These are phyloP conservation scores for Dioscorea alata DNA, from an alignment of 106 monocot genomes.

Conservation along the genomic window DNA sequence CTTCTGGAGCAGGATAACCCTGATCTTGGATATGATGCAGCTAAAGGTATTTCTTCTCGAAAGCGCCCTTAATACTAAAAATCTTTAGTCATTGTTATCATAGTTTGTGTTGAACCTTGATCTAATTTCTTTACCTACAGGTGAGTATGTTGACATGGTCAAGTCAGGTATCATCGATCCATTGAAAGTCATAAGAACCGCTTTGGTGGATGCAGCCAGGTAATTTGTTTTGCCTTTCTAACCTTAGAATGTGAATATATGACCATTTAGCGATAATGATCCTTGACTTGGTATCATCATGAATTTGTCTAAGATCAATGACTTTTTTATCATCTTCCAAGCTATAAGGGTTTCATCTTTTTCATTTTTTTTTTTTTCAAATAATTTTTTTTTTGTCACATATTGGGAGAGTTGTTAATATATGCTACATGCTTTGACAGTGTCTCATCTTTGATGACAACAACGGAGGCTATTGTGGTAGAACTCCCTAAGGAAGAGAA, in stretches of 20 bases:
- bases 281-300: not conserved
- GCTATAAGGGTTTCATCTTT: too few relatives aligned
- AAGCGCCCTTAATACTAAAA: too few relatives aligned
- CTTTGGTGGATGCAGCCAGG: conserved; percentile 79
- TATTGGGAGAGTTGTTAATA: not conserved
- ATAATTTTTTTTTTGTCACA: too few relatives aligned
- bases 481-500: conserved; percentile 66
- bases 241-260: too few relatives aligned
- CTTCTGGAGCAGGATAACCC: conserved; percentile 66
- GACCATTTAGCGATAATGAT: too few relatives aligned
- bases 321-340: too few relatives aligned
- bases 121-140: conserved; percentile 10
- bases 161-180: conserved; percentile 85
- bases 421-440: conserved; percentile 21
- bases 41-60: conserved; percentile 36
- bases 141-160: conserved; percentile 75
- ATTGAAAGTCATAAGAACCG: conserved; percentile 82
- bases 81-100: too few relatives aligned
- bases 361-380: too few relatives aligned
- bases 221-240: conserved; percentile 11
- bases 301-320: too few relatives aligned
- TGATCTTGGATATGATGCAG: conserved; percentile 78
- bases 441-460: conserved; percentile 74
- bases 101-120: not conserved
- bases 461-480: conserved; percentile 67